Evolutionary conservation across 176 grass and related monocot species (phyloP).

Genomic region (Zizania latifolia): DNA sequence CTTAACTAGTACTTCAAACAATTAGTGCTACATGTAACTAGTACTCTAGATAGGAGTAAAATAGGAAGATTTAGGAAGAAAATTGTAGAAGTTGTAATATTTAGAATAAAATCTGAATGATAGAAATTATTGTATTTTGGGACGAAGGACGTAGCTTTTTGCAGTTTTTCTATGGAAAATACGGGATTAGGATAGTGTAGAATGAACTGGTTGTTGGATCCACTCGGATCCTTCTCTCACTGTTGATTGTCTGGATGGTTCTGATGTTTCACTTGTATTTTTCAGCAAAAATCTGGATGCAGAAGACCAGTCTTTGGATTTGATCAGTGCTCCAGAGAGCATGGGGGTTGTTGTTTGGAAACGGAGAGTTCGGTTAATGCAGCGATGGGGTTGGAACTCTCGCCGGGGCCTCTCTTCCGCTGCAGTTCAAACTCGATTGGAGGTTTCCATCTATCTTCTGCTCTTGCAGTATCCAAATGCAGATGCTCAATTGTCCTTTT

Average conservation of each 20-base stretch:
- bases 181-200: not conserved
- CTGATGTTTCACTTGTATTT: not conserved
- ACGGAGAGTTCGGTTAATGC: slow-evolving; percentile 28
- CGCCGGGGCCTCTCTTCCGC: slow-evolving; percentile 49
- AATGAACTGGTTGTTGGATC: not conserved
- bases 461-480: not conserved
- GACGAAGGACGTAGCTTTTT: too few species aligned
- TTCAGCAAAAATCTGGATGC: not conserved
- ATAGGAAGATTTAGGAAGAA: too few species aligned
- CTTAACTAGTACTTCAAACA: too few species aligned
- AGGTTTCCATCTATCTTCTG: slow-evolving; percentile 20
- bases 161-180: too few species aligned
- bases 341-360: slow-evolving; percentile 41
- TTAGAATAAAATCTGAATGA: too few species aligned
- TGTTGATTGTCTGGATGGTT: not conserved
- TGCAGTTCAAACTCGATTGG: slow-evolving; percentile 45
- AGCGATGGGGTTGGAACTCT: slow-evolving; percentile 24
- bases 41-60: too few species aligned
- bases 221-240: not conserved
- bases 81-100: too few species aligned
- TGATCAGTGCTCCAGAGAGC: not conserved
- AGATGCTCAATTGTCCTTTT: not conserved
- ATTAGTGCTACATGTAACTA: too few species aligned
- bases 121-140: too few species aligned
- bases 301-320: not conserved